Evolutionary conservation across 2,329 filamentous ascomycete genomes (phyloP), one percentile per base, ranked within the genome.

Genomic region (Talaromyces islandicus): DNA sequence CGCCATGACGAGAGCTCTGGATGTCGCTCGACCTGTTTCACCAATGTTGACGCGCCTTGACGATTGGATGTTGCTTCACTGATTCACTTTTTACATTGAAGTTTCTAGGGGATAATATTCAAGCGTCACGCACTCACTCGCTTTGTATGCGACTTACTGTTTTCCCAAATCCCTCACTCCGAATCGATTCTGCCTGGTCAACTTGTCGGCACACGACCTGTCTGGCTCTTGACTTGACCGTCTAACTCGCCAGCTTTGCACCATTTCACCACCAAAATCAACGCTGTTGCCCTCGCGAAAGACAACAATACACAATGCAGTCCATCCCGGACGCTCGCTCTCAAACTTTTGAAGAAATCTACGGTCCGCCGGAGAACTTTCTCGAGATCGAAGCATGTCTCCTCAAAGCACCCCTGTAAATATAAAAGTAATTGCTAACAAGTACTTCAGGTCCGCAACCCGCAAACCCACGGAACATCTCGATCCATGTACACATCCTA

Each of bases 271-370:
- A n/a, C 5, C 6, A 17, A 38, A 17, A 17, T 3, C 14, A 38
- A n/a, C 6, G n/a, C 14, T n/a, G 14, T n/a, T 17, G 14, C 35
- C 24, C 2, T 21, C 24, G 52, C 12, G 9, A 21, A 35, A 25
- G 7, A 19, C 29, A 38, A 38, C 3, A 6, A 54, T 25, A 58
- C 66, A 77, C 67, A 54, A 87, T 87, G 85, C 84, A 87, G 75
- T 82, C 84, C 61, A 80, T 87, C 68, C 84, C 85, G 53, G 84
- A 86, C 66, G 79, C 89, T 67, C 90, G 92, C 70, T 87, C 90
- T 78, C 94, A 99, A 81, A 94, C 89, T 72, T 97, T 97, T 73
- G 94, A 99, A 79, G 94, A 99, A 83, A 96, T 97, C 75, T 99
- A 99, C 77, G 94, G 92, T 14, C 91, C 93, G 54, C 94, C 94